Base-by-base conservation (phyloP, 805 yeast species). In the Wickerhamiella siamensis region DNA sequence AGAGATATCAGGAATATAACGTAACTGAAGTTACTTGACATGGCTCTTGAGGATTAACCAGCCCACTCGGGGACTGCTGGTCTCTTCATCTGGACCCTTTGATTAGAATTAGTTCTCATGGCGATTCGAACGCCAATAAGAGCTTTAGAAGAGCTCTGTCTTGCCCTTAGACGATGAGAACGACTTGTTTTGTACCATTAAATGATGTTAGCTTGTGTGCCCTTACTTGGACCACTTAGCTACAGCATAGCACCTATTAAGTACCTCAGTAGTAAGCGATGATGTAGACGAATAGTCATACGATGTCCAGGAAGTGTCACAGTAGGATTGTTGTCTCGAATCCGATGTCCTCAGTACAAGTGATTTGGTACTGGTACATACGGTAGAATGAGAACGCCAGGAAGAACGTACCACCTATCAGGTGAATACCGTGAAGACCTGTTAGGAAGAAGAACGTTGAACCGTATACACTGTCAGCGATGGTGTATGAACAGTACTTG, bases 401-500 rank as follows among this genome's bases (percentile, higher is more conserved):
- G 48, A 54, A 47, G 44, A 53, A 42, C 45, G 48, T 51, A 33
- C 52, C 52, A 49, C 51, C 34, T 31, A 43, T 21, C 34, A 43
- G 47, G 50, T 54, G 56, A 5, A 47, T 43, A 39, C 41, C 47
- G 44, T 53, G 57, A 45, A 53, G 50, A 21, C 57, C 56, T 21
- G 55, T 51, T 21, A 51, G 53, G n/a, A 48, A 33, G 36, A 46
- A 51, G 53, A 54, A 53, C 33, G 47, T 45, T 22, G 53, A 46
- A 36, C 57, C 58, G 45, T 40, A 54, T 37, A 54, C 51, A 40
- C 56, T 48, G 51, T 54, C 58, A 36, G 55, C 40, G 5, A 54
- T 43, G 26, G 56, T 54, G 44, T 51, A 54, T 34, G 47, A 41
- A 42, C 56, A 53, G 38, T 43, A 43, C 34, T 43, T 40, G 50